Percentiles rank a stretch among this genome's conserved stretches.
Conservation (phyloP, 2,329 filamentous ascomycete species). For the Juglanconis sp. region DNA sequence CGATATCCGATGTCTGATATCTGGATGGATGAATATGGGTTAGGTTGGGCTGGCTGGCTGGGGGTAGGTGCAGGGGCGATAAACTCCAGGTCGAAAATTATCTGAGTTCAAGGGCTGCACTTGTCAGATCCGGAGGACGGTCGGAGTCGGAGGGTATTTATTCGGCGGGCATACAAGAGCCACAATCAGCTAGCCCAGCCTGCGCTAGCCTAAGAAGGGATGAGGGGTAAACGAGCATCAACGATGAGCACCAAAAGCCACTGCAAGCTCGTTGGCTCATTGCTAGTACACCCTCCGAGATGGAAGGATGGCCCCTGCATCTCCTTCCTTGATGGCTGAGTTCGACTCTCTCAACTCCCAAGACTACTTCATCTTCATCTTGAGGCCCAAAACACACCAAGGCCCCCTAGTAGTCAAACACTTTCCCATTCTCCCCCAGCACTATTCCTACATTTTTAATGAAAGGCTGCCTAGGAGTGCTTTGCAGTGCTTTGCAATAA, state of each 20-base stretch:
- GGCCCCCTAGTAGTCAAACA: too few species aligned
- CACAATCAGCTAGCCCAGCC: constrained; percentile 18
- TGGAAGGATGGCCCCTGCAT: constrained; percentile 13
- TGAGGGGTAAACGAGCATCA: constrained; percentile 1
- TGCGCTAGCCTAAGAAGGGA: constrained; percentile 4
- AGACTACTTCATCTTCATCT: not conserved
- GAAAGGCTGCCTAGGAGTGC: too few species aligned
- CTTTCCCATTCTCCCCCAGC: too few species aligned
- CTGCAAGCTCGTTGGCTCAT: not conserved
- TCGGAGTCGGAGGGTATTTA: constrained; percentile 34
- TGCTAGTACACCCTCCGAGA: not conserved
- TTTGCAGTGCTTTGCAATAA: too few species aligned
- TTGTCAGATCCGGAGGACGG: constrained; percentile 31
- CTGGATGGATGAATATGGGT: not conserved
- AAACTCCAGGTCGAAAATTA: constrained; percentile 19
- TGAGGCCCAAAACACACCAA: not conserved
- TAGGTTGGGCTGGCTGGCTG: not conserved
- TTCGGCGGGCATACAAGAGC: constrained; percentile 21
- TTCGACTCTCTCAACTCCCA: not conserved
- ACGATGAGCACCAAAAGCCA: not conserved
- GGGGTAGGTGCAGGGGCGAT: not conserved
- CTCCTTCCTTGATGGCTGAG: not conserved
- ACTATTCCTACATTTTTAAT: too few species aligned
- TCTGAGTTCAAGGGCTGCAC: constrained; percentile 26
- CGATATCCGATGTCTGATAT: too few species aligned